Base-by-base conservation (phyloP, 2,329 filamentous ascomycete species). In the Trichoderma koningiopsis region DNA sequence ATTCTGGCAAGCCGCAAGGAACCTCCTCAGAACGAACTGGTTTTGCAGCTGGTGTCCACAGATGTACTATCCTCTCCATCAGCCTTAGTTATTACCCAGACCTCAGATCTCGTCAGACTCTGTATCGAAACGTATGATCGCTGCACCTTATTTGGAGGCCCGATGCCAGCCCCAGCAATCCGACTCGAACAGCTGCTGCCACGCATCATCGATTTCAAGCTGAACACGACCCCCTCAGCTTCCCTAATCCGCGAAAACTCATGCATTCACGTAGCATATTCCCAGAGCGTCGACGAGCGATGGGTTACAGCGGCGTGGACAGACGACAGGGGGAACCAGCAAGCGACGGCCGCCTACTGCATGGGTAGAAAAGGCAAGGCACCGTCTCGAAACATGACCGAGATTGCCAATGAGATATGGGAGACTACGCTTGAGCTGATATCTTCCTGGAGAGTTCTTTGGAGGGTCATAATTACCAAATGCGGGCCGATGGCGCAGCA, bases 271-370 rank as follows among this genome's bases (percentile, higher is more conserved):
- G 82, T 96, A 56, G 92, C 91, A 1, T 96, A 96, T 75, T 88
- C 91, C 2, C 86, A 89, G 68, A 94, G 92, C 75, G 83, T 90
- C 13, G 92, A 95, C 76, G 88, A 91, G 24, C 84, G 89, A 10
- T 97, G 93, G 93, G 81, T 96, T 47, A 91, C 90, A 14, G 91
- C 89, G 6, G 91, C 91, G 0, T 96, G 93, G 93, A 92, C 90
- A 1, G 92, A 96, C 76, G 92, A 89, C 73, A 87, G 87, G 31
- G 93, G 93, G 2, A 88, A 87, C 70, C 88, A 91, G 71, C 91
- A 94, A 77, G 88, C 89, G 72, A 92, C 87, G 19, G 87, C 89
- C 0, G 91, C 91, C 0, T 95, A 94, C 78, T 92, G 91, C 74
- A 81, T 95, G 56, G 83, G 88, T 19, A 83, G 89, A 71, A 85